A percentile compares a stretch with the other conserved stretches of the same genome.
phyloP scores from a whole-genome alignment of 73 alveolate species.

The Paramecium bursaria region DNA sequence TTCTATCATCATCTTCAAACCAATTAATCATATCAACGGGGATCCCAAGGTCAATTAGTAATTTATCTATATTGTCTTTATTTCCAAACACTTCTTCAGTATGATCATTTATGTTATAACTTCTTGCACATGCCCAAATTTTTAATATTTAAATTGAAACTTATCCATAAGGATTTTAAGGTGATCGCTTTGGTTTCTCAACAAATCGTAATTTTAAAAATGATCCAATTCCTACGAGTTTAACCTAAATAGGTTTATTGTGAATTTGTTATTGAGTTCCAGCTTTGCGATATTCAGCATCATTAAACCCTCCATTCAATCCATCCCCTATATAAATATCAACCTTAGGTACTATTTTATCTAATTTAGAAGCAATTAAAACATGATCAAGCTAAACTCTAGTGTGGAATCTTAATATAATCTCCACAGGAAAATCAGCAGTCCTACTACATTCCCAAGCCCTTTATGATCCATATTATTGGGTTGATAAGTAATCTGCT shows the following conservation, averaged over 20 bases:
- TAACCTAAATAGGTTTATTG: constrained; percentile 73
- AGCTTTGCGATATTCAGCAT: constrained; percentile 88
- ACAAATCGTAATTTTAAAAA: constrained; percentile 88
- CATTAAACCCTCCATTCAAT: constrained; percentile 90
- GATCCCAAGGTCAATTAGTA: constrained; percentile 94
- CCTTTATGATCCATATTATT: constrained; percentile 65
- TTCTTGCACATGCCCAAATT: constrained; percentile 91
- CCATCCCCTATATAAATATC: constrained; percentile 97
- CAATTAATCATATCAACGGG: constrained; percentile 92
- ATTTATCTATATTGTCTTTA: constrained; percentile 90
- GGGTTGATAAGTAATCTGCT: constrained; percentile 53
- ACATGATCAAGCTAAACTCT: constrained; percentile 91
- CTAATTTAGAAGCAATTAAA: constrained; percentile 85
- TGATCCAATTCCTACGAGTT: constrained; percentile 88
- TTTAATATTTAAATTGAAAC: constrained; percentile 88
- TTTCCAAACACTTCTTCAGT: constrained; percentile 90
- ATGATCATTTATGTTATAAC: constrained; percentile 79
- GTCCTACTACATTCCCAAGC: constrained; percentile 96
- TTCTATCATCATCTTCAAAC: constrained; percentile 91
- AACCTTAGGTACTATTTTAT: constrained; percentile 92
- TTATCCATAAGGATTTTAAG: constrained; percentile 93
- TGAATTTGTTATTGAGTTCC: constrained; percentile 71
- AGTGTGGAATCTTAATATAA: constrained; percentile 86
- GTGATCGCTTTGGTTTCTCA: constrained; percentile 84
- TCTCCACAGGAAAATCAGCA: constrained; percentile 92